These are phyloP conservation scores for Amniculicola lignicola DNA, from an alignment of 495 filamentous ascomycete genomes.

Conservation along the genomic window DNA sequence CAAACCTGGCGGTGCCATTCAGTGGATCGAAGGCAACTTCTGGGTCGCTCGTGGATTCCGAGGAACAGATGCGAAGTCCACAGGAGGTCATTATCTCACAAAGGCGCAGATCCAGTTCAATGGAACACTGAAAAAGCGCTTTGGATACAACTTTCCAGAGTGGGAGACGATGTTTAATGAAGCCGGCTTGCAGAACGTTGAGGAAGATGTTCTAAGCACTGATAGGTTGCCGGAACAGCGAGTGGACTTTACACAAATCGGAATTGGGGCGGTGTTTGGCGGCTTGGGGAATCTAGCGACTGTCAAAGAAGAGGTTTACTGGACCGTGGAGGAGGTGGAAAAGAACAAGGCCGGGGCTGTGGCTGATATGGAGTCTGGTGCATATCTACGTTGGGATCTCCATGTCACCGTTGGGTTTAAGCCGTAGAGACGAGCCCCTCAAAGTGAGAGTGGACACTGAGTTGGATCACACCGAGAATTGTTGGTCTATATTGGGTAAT, in stretches of 20 bases:
- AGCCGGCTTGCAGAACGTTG: slow-evolving; percentile 17
- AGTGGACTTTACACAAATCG: slow-evolving; percentile 18
- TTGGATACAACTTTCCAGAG: slow-evolving; percentile 22
- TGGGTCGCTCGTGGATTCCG: slow-evolving; percentile 20
- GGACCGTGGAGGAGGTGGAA: slow-evolving; percentile 18
- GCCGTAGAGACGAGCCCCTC: too few species aligned
- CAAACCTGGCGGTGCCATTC: slow-evolving; percentile 31
- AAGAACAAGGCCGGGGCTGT: slow-evolving; percentile 8
- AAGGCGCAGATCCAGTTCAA: slow-evolving; percentile 7
- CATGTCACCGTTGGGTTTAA: slow-evolving; percentile 22
- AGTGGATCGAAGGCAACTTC: slow-evolving; percentile 32
- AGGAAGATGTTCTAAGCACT: slow-evolving; percentile 26
- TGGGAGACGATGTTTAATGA: slow-evolving; percentile 8
- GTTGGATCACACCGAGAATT: too few species aligned
- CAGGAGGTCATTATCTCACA: slow-evolving; percentile 9
- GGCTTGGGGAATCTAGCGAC: slow-evolving; percentile 21
- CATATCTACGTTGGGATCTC: slow-evolving; percentile 27
- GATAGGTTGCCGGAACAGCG: slow-evolving; percentile 22
- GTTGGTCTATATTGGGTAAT: too few species aligned
- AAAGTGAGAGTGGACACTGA: too few species aligned
- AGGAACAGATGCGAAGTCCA: slow-evolving; percentile 2
- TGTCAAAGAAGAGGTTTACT: slow-evolving; percentile 15
- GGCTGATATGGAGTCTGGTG: slow-evolving; percentile 16
- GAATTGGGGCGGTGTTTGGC: slow-evolving; percentile 19
- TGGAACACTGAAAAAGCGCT: slow-evolving; percentile 2